Evolutionary conservation across 73 alveolate species (phyloP).

Genomic region (Effrenium voratum): DNA sequence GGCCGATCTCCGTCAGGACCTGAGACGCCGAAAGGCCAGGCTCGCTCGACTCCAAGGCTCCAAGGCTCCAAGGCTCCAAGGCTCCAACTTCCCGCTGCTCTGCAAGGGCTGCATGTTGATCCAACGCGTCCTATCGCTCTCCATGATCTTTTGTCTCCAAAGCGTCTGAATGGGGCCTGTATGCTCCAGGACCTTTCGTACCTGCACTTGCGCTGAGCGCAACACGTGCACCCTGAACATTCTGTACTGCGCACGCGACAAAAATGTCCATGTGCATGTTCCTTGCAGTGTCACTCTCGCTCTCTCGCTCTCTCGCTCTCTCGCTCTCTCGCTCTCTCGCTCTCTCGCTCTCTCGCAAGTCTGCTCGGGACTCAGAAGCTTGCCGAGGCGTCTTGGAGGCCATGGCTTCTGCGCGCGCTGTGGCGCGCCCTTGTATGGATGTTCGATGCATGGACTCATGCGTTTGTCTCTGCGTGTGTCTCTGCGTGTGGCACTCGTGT

Average conservation of each 20-base stretch:
- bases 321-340: no score
- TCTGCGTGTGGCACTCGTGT: no score
- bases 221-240: neutral
- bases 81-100: conserved; percentile 56
- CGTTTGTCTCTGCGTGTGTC: no score
- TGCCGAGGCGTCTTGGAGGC: no score
- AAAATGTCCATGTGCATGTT: conserved; percentile 77
- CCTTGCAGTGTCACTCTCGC: no score
- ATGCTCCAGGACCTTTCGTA: conserved; percentile 82
- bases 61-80: neutral
- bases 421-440: no score
- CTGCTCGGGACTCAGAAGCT: no score
- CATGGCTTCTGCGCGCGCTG: no score
- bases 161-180: neutral
- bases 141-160: neutral
- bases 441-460: no score
- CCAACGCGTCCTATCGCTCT: conserved; percentile 26
- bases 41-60: neutral
- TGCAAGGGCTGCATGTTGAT: conserved; percentile 68
- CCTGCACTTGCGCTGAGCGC: neutral
- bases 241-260: conserved; percentile 12
- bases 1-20: conserved; percentile 84
- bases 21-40: neutral
- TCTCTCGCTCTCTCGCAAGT: no score
- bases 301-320: no score